Conservation (phyloP, 345 rosid genomes). For the Isatis tinctoria region DNA sequence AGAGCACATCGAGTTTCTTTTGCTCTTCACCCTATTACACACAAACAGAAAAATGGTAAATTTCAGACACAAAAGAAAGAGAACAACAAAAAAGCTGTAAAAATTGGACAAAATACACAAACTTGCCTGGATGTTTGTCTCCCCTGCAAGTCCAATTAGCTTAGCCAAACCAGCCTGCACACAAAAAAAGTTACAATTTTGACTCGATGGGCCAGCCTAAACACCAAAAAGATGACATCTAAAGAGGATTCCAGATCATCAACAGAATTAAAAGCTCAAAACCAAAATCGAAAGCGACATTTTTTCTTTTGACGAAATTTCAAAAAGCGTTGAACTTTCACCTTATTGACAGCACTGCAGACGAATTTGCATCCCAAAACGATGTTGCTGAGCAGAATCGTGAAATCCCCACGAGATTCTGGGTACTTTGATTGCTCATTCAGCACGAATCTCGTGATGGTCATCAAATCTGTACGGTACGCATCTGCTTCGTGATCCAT, state of each 20-base stretch:
- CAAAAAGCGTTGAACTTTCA: background rate
- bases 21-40: constrained; percentile 83
- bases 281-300: constrained; percentile 22
- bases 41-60: constrained; percentile 7
- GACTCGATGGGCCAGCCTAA: constrained; percentile 8
- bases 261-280: background rate
- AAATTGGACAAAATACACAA: background rate
- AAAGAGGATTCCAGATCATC: constrained; percentile 1
- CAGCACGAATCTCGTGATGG: constrained; percentile 80
- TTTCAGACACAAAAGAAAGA: background rate
- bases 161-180: constrained; percentile 97
- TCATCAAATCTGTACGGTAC: constrained; percentile 91
- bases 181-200: background rate
- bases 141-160: constrained; percentile 94
- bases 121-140: constrained; percentile 88
- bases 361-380: constrained; percentile 99
- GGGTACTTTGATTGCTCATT: constrained; percentile 90
- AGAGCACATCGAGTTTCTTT: constrained; percentile 95
- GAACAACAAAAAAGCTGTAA: background rate
- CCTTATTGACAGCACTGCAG: constrained; percentile 95
- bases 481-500: constrained; percentile 96
- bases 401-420: constrained; percentile 97
- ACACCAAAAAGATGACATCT: background rate
- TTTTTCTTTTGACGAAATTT: background rate
- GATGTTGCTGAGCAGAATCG: constrained; percentile 84